Conservation (phyloP, 768 basidiomycete species). For the Hygrocybe punicea region DNA sequence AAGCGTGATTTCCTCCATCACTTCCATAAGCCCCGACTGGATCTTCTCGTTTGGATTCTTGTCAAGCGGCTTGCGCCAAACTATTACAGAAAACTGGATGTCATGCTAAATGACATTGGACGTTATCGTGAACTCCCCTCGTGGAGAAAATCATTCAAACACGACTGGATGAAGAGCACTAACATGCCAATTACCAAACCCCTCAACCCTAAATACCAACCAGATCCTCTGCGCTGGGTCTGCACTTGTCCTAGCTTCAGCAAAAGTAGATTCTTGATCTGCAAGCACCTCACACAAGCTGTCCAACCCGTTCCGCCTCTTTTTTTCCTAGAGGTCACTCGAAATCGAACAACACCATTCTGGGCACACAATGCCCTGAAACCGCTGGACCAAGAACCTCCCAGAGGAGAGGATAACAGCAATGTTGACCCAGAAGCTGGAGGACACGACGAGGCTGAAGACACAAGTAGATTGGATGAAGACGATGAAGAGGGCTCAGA, state of each 20-base stretch:
- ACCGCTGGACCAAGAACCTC: conserved; percentile 10
- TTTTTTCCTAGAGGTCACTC: conserved; percentile 22
- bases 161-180: conserved; percentile 15
- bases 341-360: conserved; percentile 18
- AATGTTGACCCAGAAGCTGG: neutral
- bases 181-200: conserved; percentile 22
- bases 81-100: conserved; percentile 25
- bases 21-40: conserved; percentile 30
- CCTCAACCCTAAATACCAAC: conserved; percentile 22
- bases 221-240: conserved; percentile 17
- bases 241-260: conserved; percentile 19
- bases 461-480: too few relatives aligned
- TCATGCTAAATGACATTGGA: conserved; percentile 16
- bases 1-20: conserved; percentile 36
- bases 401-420: neutral
- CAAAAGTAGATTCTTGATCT: conserved; percentile 26
- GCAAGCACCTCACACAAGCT: conserved; percentile 27
- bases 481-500: too few relatives aligned
- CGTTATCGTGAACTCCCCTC: conserved; percentile 20
- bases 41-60: conserved; percentile 33
- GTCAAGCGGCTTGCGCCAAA: conserved; percentile 28
- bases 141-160: conserved; percentile 28
- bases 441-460: neutral
- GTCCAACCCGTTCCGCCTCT: conserved; percentile 18
- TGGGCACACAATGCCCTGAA: conserved; percentile 17